Base-by-base conservation (phyloP, 2,329 filamentous ascomycete genomes). In the Mycocentrospora acerina region DNA sequence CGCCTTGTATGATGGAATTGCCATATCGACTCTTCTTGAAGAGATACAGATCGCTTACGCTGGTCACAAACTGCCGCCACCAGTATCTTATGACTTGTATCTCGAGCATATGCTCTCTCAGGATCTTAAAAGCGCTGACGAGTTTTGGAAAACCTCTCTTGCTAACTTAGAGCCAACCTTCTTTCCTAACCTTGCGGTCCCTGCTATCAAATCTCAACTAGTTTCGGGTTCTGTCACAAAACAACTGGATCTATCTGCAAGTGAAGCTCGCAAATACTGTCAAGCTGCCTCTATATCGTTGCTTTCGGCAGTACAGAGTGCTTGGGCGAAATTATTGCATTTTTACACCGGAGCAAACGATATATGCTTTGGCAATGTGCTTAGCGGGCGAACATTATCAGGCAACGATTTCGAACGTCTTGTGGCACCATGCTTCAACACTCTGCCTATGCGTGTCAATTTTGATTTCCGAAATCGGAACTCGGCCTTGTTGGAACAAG, bases 401-500 rank as follows among this genome's bases (percentile, higher is more conserved):
- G 64, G 90, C 3, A 76, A 85, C 5, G 79, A 77, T 0, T 72
- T 91, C 9, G 82, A 90, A 25, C 72, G 76, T 4, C 77, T 95
- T 5, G 79, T 94, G n/a, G 89, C 88, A 0, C 90, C 90, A 0
- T 95, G 89, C 62, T 95, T 96, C 73, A 96, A 95, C 59, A 95
- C 90, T 0, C 68, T 95, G 10, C 89, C 90, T 0, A 60, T 90
- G 2, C 79, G 88, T 17, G 68, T 81, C 12, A 68, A 80, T 22
- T 44, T 86, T 8, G 67, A 73, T 1, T 59, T 60, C 3, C 62
- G 62, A 2, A 70, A 64, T 1, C 76, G 74, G 12, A 82, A 83
- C 40, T 53, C 73, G 0, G 76, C 82, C 4, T 60, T 90, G 9
- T 68, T 85, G 17, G 78, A 77, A 40, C 62, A 69, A 2, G 73